phyloP scores from a whole-genome alignment of 2,329 filamentous ascomycete species.

The Fusarium robinianum region DNA sequence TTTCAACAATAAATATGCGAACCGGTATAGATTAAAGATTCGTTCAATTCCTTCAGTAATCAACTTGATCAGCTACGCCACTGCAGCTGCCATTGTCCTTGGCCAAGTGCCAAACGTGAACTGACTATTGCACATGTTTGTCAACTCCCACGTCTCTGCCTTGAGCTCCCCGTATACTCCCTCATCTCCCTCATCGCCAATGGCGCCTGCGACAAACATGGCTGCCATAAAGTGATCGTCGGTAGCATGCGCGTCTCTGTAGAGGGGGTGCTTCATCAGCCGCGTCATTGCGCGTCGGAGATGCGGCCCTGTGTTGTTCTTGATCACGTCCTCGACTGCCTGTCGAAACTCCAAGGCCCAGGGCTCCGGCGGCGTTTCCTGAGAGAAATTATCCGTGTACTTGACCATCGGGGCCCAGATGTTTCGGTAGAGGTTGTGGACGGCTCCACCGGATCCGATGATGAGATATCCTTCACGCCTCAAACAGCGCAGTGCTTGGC shows the following conservation, averaged over 20 bases:
- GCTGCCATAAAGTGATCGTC: slow-evolving; percentile 73
- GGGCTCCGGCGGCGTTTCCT: slow-evolving; percentile 28
- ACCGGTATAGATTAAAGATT: not conserved
- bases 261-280: slow-evolving; percentile 70
- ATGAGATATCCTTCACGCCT: slow-evolving; percentile 48
- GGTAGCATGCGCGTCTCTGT: slow-evolving; percentile 68
- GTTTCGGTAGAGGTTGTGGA: slow-evolving; percentile 73
- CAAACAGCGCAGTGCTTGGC: slow-evolving; percentile 16
- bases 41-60: not conserved
- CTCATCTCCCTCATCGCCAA: slow-evolving; percentile 52
- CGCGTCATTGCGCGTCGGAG: slow-evolving; percentile 60
- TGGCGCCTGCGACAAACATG: slow-evolving; percentile 65
- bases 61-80: too few species aligned
- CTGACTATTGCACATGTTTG: slow-evolving; percentile 67
- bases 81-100: slow-evolving; percentile 4
- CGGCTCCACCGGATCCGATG: slow-evolving; percentile 63
- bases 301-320: slow-evolving; percentile 46
- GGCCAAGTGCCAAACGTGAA: slow-evolving; percentile 54
- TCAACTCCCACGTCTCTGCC: slow-evolving; percentile 70
- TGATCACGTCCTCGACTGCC: slow-evolving; percentile 63
- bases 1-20: too few species aligned
- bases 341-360: slow-evolving; percentile 70
- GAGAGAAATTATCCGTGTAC: slow-evolving; percentile 45
- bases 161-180: slow-evolving; percentile 48
- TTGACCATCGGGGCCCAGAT: slow-evolving; percentile 66